Conservation (phyloP, 106 monocot species). For the Hemerocallis citrina region DNA sequence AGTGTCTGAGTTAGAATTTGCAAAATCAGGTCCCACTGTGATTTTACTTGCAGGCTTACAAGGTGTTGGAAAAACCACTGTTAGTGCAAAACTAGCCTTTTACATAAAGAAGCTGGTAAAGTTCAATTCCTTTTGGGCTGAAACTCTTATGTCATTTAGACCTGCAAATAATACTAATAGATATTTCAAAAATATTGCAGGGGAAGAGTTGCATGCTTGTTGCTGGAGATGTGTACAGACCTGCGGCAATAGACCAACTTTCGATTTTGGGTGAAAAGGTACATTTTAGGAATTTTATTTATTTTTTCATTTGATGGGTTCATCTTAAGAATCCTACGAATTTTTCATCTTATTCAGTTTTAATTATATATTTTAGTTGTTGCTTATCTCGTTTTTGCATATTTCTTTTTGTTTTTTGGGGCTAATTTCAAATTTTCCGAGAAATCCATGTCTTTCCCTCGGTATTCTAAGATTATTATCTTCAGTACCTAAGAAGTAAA, state of each 20-base stretch:
- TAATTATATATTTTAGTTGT: not conserved
- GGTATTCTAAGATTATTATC: not conserved
- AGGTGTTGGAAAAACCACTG: conserved; percentile 98
- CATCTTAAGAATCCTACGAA: not conserved
- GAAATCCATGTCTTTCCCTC: not conserved
- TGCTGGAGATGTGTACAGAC: conserved; percentile 95
- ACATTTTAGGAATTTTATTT: not conserved
- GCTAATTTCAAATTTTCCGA: not conserved
- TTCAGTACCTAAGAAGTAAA: not conserved
- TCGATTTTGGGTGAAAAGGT: conserved; percentile 87
- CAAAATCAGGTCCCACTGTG: conserved; percentile 83
- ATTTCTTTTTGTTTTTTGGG: not conserved
- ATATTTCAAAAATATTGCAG: conserved; percentile 45
- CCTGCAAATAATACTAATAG: conserved; percentile 21
- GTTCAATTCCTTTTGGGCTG: conserved; percentile 5
- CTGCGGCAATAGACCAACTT: conserved; percentile 94
- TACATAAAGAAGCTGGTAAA: conserved; percentile 92
- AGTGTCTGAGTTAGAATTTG: conserved; percentile 76
- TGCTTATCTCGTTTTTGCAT: not conserved
- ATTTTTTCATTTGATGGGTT: no score
- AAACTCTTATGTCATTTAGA: not conserved
- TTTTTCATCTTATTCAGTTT: not conserved
- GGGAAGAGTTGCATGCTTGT: conserved; percentile 97
- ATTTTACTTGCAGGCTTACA: conserved; percentile 91
- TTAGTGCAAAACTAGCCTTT: conserved; percentile 89